Percentiles rank a stretch among this genome's conserved stretches.
These are phyloP conservation scores for Scutellaria barbata DNA, from an alignment of 257 asterid species.

Conservation along the genomic window DNA sequence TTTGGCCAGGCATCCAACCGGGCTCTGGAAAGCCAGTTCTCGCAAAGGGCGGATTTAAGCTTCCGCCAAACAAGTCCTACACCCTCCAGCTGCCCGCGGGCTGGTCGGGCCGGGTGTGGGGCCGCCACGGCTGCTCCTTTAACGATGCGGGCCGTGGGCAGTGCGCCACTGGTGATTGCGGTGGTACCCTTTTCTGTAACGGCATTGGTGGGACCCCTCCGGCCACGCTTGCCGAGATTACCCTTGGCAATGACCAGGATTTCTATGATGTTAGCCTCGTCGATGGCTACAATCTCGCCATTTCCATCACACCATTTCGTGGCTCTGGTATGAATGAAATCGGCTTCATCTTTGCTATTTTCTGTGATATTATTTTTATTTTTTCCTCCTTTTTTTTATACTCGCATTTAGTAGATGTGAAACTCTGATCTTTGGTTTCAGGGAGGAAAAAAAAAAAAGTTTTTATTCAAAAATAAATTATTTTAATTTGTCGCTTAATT, in stretches of 20 bases:
- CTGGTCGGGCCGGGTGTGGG: slow-evolving; percentile 98
- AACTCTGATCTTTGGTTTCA: not conserved
- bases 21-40: slow-evolving; percentile 69
- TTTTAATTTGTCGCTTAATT: too few relatives aligned
- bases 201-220: slow-evolving; percentile 93
- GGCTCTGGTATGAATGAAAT: slow-evolving; percentile 58
- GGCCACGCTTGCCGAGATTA: slow-evolving; percentile 88
- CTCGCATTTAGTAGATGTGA: not conserved
- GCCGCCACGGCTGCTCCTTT: slow-evolving; percentile 86
- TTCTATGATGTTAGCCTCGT: slow-evolving; percentile 96
- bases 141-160: slow-evolving; percentile 70
- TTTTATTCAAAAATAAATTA: too few relatives aligned
- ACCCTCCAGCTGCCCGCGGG: slow-evolving; percentile 62
- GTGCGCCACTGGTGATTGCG: slow-evolving; percentile 96
- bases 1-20: slow-evolving; percentile 95
- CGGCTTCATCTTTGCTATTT: too few relatives aligned
- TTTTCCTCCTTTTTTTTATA: not conserved
- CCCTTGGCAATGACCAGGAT: slow-evolving; percentile 78
- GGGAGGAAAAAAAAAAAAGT: too few relatives aligned
- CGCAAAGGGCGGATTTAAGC: slow-evolving; percentile 81
- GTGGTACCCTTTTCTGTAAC: slow-evolving; percentile 80
- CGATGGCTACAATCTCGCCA: slow-evolving; percentile 88
- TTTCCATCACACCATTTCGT: slow-evolving; percentile 70
- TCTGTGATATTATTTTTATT: not conserved
- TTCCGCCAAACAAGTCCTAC: slow-evolving; percentile 61